phyloP scores from a whole-genome alignment of 1,284 basidiomycete genomes.

The Irpex sp. region DNA sequence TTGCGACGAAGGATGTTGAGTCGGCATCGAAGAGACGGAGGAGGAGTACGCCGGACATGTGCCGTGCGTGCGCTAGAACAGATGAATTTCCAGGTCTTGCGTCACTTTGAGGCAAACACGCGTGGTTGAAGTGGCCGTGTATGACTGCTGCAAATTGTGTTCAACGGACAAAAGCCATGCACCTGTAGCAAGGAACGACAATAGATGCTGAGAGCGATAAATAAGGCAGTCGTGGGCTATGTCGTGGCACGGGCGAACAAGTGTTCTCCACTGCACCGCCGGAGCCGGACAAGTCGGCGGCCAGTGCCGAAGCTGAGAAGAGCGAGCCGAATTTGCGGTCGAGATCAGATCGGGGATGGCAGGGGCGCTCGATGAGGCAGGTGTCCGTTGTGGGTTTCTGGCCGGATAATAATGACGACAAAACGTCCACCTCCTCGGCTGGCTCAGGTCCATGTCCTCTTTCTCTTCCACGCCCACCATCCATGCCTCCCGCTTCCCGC shows the following conservation, averaged over 20 bases:
- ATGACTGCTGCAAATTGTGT: not conserved
- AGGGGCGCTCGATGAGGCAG: not conserved
- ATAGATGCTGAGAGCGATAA: too few species aligned
- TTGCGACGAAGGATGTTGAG: not conserved
- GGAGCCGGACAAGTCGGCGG: not conserved
- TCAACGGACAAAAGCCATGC: too few species aligned
- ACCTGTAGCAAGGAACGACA: too few species aligned
- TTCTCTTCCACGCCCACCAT: not conserved
- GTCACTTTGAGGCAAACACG: not conserved
- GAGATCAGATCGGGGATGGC: not conserved
- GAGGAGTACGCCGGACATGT: not conserved
- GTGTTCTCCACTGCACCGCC: not conserved
- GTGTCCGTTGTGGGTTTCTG: not conserved
- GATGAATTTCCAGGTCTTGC: not conserved
- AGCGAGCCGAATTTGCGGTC: not conserved
- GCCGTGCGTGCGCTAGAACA: not conserved
- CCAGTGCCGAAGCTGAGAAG: not conserved
- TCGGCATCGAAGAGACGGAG: not conserved
- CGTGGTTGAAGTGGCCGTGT: not conserved
- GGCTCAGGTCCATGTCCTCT: not conserved
- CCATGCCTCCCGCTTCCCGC: constrained; percentile 15
- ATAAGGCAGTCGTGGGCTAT: too few species aligned
- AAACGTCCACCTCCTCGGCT: not conserved
- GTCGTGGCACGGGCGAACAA: too few species aligned
- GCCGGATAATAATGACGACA: not conserved